Evolutionary conservation across 2,329 filamentous ascomycete genomes (phyloP).

Genomic region (Hymenoscyphus fructigenus): DNA sequence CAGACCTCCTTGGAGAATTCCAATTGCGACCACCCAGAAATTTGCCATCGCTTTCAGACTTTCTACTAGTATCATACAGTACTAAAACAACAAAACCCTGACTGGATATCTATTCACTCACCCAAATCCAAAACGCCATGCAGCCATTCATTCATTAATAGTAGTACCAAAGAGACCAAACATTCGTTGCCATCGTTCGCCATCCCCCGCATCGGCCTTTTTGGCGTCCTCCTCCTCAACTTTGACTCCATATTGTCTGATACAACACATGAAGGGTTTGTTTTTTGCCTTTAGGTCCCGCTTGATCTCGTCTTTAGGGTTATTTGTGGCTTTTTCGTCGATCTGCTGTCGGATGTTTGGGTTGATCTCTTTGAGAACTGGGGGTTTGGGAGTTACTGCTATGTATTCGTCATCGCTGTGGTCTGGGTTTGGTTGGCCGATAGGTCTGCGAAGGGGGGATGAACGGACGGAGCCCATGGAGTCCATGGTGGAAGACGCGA

Average conservation of each 20-base stretch:
- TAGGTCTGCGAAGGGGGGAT: slow-evolving; percentile 17
- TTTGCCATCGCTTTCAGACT: no score
- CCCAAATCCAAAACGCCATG: neutral
- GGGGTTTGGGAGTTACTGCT: neutral
- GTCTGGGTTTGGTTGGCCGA: slow-evolving; percentile 28
- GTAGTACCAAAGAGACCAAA: slow-evolving; percentile 66
- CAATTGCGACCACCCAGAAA: no score
- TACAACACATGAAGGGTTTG: slow-evolving; percentile 66
- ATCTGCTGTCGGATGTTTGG: neutral
- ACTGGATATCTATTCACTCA: neutral
- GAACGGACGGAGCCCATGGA: neutral
- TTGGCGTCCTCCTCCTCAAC: slow-evolving; percentile 40
- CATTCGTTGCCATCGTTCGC: slow-evolving; percentile 57
- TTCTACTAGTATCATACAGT: no score
- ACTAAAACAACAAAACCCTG: no score
- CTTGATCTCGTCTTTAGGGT: slow-evolving; percentile 20
- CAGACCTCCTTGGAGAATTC: no score
- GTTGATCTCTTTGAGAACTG: slow-evolving; percentile 3
- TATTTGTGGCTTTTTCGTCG: neutral
- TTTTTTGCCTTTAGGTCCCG: slow-evolving; percentile 42
- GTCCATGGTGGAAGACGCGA: slow-evolving; percentile 17
- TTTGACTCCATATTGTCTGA: slow-evolving; percentile 67
- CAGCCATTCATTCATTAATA: slow-evolving; percentile 41
- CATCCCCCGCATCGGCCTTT: slow-evolving; percentile 47
- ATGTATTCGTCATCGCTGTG: slow-evolving; percentile 30